Base-by-base conservation (phyloP, 257 asterid genomes). In the Avicennia marina region DNA sequence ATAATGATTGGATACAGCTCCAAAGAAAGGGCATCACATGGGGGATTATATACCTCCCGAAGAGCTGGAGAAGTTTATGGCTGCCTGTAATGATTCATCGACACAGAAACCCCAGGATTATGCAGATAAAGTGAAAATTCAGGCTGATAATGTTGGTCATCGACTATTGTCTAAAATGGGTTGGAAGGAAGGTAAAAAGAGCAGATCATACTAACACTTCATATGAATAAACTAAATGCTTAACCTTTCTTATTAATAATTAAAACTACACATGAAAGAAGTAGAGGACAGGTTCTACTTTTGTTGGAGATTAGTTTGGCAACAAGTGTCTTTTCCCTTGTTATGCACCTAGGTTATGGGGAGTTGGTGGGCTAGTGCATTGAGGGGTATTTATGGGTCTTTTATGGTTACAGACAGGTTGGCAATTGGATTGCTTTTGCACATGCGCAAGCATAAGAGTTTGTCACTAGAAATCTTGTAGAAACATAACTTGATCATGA, bases 71-170 rank as follows among this genome's bases (percentile, higher is more conserved):
- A 90, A 84, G 77, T 90, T 90, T 72, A 29, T 90, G 75, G 78
- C 96, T 2, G 45, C 71, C 65, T 90, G 98, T 67, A 80, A 75
- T 66, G 98, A 90, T 69, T 90, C 53, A 22, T 63, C 77, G 32
- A 79, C 82, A 12, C 87, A 59, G 58, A 90, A 87, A 72, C 74
- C 67, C 50, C 66, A 62, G 63, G 96, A 84, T 66, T 71, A 78
- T 44, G 90, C 85, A 16, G 96, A 80, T 7, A 82, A 41, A 65
- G 60, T 73, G 10, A 82, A 71, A 69, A 90, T 90, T 52, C 96
- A 87, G 81, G 96, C 98, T 56, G 95, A 90, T 72, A 90, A 90
- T 53, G 83, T 90, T 36, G 98, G 98, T 33, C 98, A 90, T 70
- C 69, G 62, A 54, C 97, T 90, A 60, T 63, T 84, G 43, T 82